Conservation (phyloP, 306 rosid species). For the Astragalus glycyphyllos region DNA sequence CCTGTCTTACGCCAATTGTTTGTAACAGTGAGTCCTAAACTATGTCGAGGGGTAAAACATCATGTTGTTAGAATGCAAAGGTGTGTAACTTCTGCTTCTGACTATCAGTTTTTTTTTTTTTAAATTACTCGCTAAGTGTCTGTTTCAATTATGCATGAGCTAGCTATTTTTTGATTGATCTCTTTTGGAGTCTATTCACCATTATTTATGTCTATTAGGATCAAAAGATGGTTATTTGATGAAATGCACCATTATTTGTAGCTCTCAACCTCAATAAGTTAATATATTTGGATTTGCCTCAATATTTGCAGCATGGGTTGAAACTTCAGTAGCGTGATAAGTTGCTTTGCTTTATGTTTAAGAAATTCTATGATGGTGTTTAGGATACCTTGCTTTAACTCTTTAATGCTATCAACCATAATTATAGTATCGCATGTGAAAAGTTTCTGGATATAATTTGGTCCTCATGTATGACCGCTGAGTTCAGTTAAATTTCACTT, state of each 20-base stretch:
- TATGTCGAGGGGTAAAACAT: constrained; percentile 71
- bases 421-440: background rate
- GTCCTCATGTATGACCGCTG: background rate
- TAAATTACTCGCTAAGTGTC: too few relatives aligned
- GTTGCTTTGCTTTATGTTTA: background rate
- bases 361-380: background rate
- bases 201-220: too few relatives aligned
- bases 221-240: background rate
- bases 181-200: background rate
- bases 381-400: background rate
- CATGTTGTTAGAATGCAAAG: constrained; percentile 73
- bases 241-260: background rate
- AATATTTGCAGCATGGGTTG: background rate
- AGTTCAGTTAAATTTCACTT: background rate
- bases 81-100: constrained; percentile 39
- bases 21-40: constrained; percentile 82
- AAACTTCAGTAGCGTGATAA: background rate
- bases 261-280: constrained; percentile 5
- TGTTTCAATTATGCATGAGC: too few relatives aligned
- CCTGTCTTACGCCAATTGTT: constrained; percentile 65
- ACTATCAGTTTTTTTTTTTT: background rate
- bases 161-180: background rate
- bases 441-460: background rate
- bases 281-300: background rate
- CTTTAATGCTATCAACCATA: background rate